Evolutionary conservation across 2,329 filamentous ascomycete genomes (phyloP).

Genomic region (Cyphellophora attinorum): DNA sequence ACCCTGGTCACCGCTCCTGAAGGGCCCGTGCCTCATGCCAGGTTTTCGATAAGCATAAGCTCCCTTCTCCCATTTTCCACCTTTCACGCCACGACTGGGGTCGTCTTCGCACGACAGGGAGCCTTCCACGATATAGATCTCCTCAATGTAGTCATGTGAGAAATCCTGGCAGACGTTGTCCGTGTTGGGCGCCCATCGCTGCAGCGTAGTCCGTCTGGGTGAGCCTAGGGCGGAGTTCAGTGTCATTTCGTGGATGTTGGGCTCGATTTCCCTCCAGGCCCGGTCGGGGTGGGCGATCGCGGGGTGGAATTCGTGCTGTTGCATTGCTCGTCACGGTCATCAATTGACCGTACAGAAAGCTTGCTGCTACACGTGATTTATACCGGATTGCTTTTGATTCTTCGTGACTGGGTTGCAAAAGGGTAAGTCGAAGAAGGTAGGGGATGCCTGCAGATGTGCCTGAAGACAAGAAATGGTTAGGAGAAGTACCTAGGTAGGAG

Average conservation of each 20-base stretch:
- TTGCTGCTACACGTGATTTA: too few species aligned
- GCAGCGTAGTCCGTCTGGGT: not conserved
- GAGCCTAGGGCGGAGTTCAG: not conserved
- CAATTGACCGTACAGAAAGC: too few species aligned
- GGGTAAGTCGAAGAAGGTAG: too few species aligned
- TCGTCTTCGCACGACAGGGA: constrained; percentile 12
- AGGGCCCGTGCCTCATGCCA: constrained; percentile 32
- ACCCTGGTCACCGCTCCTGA: constrained; percentile 22
- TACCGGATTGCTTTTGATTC: too few species aligned
- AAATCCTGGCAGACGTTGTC: constrained; percentile 8
- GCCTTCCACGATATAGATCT: constrained; percentile 28
- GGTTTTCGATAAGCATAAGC: constrained; percentile 32
- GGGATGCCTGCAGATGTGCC: too few species aligned
- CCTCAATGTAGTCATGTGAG: constrained; percentile 29
- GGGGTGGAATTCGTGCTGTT: not conserved
- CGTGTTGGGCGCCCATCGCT: not conserved
- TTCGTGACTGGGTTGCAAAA: too few species aligned
- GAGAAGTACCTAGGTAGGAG: too few species aligned
- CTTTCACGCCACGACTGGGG: not conserved
- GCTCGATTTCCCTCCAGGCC: not conserved
- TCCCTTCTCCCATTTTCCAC: constrained; percentile 24
- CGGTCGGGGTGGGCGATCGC: not conserved
- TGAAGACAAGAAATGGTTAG: too few species aligned
- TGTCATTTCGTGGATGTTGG: not conserved
- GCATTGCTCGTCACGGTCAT: too few species aligned